phyloP scores from a whole-genome alignment of 2,329 filamentous ascomycete genomes.

The Scytalidium lignicola region DNA sequence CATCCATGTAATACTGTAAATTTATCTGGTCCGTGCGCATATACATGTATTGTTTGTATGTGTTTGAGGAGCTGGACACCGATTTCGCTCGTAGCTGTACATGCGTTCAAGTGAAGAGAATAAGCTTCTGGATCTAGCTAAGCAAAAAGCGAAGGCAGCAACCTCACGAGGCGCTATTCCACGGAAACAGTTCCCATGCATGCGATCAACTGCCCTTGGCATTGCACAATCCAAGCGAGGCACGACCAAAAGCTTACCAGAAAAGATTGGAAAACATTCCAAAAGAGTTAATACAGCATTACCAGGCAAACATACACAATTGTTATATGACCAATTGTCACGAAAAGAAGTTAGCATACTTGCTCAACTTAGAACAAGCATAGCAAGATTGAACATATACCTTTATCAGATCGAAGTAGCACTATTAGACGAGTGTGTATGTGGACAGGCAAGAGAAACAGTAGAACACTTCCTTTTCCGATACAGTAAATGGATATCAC shows the following conservation, averaged over 20 bases:
- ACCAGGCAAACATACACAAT: constrained; percentile 24
- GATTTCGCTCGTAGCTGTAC: too few relatives aligned
- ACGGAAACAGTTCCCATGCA: constrained; percentile 5
- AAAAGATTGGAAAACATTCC: constrained; percentile 20
- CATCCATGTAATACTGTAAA: too few relatives aligned
- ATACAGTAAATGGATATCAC: constrained; percentile 22
- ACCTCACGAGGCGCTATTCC: constrained; percentile 2
- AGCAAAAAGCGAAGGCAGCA: constrained; percentile 1
- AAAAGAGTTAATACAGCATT: constrained; percentile 24
- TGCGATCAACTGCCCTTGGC: constrained; percentile 20
- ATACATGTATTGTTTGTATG: too few relatives aligned
- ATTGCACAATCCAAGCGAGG: constrained; percentile 17
- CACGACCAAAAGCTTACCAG: constrained; percentile 10
- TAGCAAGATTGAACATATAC: constrained; percentile 28
- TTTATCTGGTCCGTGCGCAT: too few relatives aligned
- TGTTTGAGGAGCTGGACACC: too few relatives aligned
- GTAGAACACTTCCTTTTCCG: constrained; percentile 26
- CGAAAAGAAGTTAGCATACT: constrained; percentile 25
- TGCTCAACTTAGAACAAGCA: constrained; percentile 25
- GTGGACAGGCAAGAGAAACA: constrained; percentile 13
- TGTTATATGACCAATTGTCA: constrained; percentile 15
- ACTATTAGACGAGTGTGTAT: constrained; percentile 15
- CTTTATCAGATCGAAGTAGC: constrained; percentile 9
- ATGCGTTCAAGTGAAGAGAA: constrained; percentile 1
- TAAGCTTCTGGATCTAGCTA: not conserved